Conservation (phyloP, 1,284 basidiomycete species). For the Cutaneotrichosporon sp. region DNA sequence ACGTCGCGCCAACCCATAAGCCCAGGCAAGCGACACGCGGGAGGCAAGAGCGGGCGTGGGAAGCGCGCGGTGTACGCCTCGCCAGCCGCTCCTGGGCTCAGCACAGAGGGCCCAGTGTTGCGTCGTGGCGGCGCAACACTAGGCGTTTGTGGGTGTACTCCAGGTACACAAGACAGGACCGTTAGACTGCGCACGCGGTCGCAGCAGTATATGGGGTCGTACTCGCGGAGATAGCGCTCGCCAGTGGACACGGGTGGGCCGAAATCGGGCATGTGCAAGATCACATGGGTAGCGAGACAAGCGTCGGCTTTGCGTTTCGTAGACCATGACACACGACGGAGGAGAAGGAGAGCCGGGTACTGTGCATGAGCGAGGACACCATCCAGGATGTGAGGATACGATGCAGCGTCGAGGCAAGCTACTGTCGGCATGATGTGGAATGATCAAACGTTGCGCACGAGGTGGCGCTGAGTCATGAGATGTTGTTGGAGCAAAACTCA, state of each 20-base stretch:
- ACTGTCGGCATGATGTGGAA: neutral
- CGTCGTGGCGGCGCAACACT: neutral
- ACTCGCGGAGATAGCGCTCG: neutral
- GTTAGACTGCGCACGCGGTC: neutral
- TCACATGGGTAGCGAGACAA: slow-evolving; percentile 12
- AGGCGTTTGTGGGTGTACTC: neutral
- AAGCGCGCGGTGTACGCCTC: neutral
- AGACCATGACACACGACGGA: neutral
- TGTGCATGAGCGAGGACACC: slow-evolving; percentile 5
- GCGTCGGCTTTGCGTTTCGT: slow-evolving; percentile 12
- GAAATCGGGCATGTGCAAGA: slow-evolving; percentile 4
- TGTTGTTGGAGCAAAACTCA: neutral
- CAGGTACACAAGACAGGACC: neutral
- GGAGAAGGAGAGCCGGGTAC: slow-evolving; percentile 11
- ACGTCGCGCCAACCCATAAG: neutral
- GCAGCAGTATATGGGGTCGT: neutral
- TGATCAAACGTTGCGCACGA: neutral
- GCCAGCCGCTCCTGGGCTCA: neutral
- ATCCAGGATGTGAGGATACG: slow-evolving; percentile 7
- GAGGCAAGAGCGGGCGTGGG: neutral
- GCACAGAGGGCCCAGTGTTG: neutral
- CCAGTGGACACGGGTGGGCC: neutral
- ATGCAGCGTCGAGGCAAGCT: neutral
- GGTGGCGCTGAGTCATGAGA: neutral
- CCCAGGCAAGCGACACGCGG: neutral